These are phyloP conservation scores for Nicotiana benthamiana DNA, from an alignment of 257 asterid genomes.

Conservation along the genomic window DNA sequence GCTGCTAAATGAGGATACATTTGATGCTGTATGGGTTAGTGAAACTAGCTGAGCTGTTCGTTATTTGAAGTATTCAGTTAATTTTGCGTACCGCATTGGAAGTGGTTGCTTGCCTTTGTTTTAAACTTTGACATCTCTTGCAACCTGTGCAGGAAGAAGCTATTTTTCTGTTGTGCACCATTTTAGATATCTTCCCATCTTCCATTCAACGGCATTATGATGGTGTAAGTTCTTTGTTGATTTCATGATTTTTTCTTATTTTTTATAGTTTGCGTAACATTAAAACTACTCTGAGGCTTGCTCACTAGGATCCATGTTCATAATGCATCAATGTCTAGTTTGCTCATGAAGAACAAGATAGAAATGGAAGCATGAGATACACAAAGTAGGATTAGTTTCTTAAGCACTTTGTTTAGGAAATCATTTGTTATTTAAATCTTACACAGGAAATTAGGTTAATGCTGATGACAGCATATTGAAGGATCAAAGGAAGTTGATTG, in stretches of 20 bases:
- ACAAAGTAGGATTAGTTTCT: not conserved
- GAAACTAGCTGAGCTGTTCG: slow-evolving; percentile 2
- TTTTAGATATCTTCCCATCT: slow-evolving; percentile 51
- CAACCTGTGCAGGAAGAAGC: slow-evolving; percentile 63
- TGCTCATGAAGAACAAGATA: not conserved
- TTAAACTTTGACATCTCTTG: slow-evolving; percentile 6
- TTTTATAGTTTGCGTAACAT: not conserved
- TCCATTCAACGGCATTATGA: slow-evolving; percentile 70
- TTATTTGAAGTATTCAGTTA: not conserved
- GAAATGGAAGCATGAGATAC: not conserved
- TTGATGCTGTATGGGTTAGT: slow-evolving; percentile 68
- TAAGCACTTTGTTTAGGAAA: not conserved
- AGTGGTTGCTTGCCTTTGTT: not conserved
- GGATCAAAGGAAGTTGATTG: not conserved
- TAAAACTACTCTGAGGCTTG: not conserved
- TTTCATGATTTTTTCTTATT: not conserved
- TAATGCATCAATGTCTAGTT: not conserved
- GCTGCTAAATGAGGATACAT: slow-evolving; percentile 51
- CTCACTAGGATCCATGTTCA: not conserved
- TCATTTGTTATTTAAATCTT: not conserved
- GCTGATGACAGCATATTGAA: not conserved
- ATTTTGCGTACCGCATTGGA: not conserved
- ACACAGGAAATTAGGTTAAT: not conserved
- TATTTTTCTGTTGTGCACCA: slow-evolving; percentile 43
- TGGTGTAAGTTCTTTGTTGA: slow-evolving; percentile 42